phyloP scores from a whole-genome alignment of 495 filamentous ascomycete genomes.

The Astrothelium subdiscretum region DNA sequence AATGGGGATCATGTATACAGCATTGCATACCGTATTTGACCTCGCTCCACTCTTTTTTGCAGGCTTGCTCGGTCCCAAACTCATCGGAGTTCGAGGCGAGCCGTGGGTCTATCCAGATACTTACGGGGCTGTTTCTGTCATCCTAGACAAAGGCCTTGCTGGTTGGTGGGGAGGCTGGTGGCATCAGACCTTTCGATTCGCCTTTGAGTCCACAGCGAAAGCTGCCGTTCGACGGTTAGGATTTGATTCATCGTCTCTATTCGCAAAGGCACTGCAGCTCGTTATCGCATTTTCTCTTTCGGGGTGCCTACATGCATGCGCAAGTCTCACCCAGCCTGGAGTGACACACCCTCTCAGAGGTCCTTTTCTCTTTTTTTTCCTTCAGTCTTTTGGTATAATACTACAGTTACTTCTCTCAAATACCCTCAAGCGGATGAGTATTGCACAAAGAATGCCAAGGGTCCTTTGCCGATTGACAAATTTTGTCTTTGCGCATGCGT shows the following conservation, averaged over 20 bases:
- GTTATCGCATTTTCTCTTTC: constrained; percentile 26
- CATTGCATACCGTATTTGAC: constrained; percentile 43
- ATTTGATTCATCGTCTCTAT: constrained; percentile 11
- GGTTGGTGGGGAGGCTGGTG: constrained; percentile 79
- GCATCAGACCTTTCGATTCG: constrained; percentile 77
- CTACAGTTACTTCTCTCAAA: constrained; percentile 12
- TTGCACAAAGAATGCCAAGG: constrained; percentile 14
- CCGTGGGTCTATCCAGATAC: constrained; percentile 44
- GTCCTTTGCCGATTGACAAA: constrained; percentile 14
- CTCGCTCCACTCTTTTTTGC: constrained; percentile 46
- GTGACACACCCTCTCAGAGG: constrained; percentile 23
- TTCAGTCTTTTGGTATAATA: constrained; percentile 25
- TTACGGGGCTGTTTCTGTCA: constrained; percentile 44
- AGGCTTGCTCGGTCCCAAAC: constrained; percentile 37
- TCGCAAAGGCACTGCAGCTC: constrained; percentile 19
- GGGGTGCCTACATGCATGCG: constrained; percentile 29
- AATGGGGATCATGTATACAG: constrained; percentile 38
- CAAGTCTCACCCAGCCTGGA: constrained; percentile 26
- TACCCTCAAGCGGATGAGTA: constrained; percentile 8
- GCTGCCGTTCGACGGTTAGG: constrained; percentile 33
- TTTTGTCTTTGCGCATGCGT: constrained; percentile 26
- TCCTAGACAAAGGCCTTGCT: constrained; percentile 55
- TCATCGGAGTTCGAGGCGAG: constrained; percentile 26
- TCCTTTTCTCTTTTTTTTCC: constrained; percentile 29
- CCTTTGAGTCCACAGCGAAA: constrained; percentile 47